Percentiles rank a stretch among this genome's conserved stretches.
Conservation (phyloP, 371 early-diverging fungal species). For the Actinomortierella wolfii region DNA sequence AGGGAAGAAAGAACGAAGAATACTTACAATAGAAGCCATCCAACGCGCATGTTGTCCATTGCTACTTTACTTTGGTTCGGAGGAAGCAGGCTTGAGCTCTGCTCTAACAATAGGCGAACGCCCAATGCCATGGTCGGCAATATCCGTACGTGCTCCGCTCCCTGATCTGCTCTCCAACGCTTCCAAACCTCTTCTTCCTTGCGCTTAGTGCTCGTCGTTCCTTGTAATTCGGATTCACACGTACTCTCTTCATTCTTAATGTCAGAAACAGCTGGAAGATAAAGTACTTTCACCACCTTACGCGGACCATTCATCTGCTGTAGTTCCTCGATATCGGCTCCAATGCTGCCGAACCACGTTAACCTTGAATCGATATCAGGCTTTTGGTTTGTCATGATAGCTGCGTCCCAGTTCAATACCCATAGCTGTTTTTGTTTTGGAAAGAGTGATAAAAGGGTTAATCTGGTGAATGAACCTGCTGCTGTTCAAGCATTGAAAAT, state of each 20-base stretch:
- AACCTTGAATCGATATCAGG: slow-evolving; percentile 10
- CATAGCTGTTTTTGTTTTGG: slow-evolving; percentile 35
- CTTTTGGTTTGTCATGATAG: slow-evolving; percentile 23
- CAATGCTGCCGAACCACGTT: slow-evolving; percentile 24
- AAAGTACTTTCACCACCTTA: slow-evolving; percentile 28
- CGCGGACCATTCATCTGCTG: slow-evolving; percentile 1
- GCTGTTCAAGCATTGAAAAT: neutral
- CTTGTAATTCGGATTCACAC: neutral
- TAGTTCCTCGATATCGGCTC: slow-evolving; percentile 6
- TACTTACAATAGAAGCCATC: slow-evolving; percentile 12
- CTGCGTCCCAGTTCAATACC: slow-evolving; percentile 47
- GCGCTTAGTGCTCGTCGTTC: neutral
- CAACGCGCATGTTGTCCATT: slow-evolving; percentile 36
- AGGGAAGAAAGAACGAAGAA: too few relatives aligned
- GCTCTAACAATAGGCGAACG: slow-evolving; percentile 20
- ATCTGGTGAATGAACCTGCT: neutral
- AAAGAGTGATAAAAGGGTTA: neutral
- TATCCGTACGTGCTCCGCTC: slow-evolving; percentile 35
- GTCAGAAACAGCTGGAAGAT: slow-evolving; percentile 15
- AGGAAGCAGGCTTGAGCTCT: slow-evolving; percentile 28
- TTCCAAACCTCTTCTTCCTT: slow-evolving; percentile 34
- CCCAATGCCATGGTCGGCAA: slow-evolving; percentile 27
- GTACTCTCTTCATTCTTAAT: slow-evolving; percentile 3
- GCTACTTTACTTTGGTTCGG: slow-evolving; percentile 22
- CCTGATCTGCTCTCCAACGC: slow-evolving; percentile 36